Conservation (phyloP, 768 basidiomycete genomes). For the Cyathus striatus region DNA sequence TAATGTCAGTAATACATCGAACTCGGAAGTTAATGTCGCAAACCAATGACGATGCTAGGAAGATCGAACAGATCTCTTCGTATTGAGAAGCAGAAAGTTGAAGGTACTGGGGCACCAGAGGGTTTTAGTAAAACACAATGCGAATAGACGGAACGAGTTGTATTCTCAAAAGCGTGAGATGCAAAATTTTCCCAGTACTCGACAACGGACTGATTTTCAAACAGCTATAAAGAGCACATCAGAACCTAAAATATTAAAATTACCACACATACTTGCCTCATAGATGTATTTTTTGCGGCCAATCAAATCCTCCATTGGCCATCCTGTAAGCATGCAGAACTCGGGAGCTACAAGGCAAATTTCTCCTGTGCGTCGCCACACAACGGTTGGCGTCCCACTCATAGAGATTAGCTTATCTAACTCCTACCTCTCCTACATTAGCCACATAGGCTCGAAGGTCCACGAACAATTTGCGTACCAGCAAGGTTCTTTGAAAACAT, state of each 20-base stretch:
- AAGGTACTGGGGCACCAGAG: constrained; percentile 76
- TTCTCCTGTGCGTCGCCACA: constrained; percentile 97
- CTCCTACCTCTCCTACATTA: constrained; percentile 47
- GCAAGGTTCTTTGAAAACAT: constrained; percentile 89
- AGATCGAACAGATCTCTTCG: constrained; percentile 89
- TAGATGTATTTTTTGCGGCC: constrained; percentile 59
- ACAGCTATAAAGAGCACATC: constrained; percentile 47
- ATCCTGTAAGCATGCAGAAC: constrained; percentile 91
- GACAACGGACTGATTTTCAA: constrained; percentile 93
- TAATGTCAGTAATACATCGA: constrained; percentile 3
- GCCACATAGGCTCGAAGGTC: neutral
- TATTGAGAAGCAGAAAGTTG: constrained; percentile 95
- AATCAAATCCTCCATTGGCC: constrained; percentile 79
- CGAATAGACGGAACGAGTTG: constrained; percentile 91
- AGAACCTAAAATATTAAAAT: neutral
- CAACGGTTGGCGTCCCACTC: constrained; percentile 94
- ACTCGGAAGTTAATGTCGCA: constrained; percentile 13
- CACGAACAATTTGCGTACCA: constrained; percentile 41
- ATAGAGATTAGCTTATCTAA: constrained; percentile 96
- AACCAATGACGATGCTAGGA: constrained; percentile 85
- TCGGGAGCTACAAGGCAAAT: constrained; percentile 96
- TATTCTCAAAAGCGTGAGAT: constrained; percentile 95
- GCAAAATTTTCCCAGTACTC: constrained; percentile 98
- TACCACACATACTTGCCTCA: constrained; percentile 39
- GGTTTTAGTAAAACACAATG: constrained; percentile 89